Base-by-base conservation (phyloP, 108 stramenopile species). In the Cyclotella kingstonii region DNA sequence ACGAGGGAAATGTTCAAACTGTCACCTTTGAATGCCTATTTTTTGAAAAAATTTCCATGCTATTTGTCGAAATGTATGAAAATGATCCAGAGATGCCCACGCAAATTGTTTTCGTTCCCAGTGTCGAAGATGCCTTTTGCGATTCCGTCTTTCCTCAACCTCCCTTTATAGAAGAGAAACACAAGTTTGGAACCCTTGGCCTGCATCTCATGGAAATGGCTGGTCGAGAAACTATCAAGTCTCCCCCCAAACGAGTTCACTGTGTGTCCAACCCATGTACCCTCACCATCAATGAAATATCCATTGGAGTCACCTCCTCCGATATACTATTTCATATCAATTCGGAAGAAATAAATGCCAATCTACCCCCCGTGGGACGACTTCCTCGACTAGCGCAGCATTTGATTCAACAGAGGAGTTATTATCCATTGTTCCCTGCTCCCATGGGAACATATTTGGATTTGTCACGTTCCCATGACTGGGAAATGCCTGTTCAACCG, bases 101-200 rank as follows among this genome's bases (percentile, higher is more conserved):
- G 14, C 90, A 96, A 39, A 89, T 99, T 62, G 90, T 97, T 12
- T 66, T 99, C 36, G 87, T 97, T 11, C 98, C 98, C 5, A 91
- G 94, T 53, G 48, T 95, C 45, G 88, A 95, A 7, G 98, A 99
- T 78, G 96, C 90, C 4, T 79, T 90, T 54, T 87, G 90, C 29
- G 93, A 97, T 54, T 79, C 70, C 51, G 96, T 95, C 65, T 98
- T 85, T 31, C 73, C 73, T 41, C 73, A 74, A 26, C 59, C 73
- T 47, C 64, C 79, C 51, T 68, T 51, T 17, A 47, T 41, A 14
- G 54, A 62, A 11, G 14, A 12, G n/a, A 35, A 34, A 34, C 14
- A 22, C 40, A 27, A 62, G 44, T 58, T 78, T 47, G 85, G 79
- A 12, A 68, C 81, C 18, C 61, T 91, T 49, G 90, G 90, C 12